A percentile compares a stretch with the other conserved stretches of the same genome.
Evolutionary conservation across 805 yeast species (phyloP).

Genomic region (Candida qinlingensis): DNA sequence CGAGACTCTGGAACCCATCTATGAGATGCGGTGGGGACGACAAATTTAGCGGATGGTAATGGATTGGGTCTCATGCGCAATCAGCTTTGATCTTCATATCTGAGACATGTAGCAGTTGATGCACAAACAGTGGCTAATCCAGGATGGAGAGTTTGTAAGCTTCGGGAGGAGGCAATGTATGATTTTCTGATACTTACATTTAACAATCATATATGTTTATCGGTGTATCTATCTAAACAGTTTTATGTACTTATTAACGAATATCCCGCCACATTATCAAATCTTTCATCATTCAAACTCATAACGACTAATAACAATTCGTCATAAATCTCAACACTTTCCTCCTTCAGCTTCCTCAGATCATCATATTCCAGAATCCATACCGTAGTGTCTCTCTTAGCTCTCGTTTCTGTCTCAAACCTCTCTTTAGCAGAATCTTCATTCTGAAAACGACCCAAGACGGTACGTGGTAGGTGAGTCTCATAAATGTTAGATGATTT

Average conservation of each 20-base stretch:
- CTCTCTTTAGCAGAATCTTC: neutral
- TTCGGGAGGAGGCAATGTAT: no score
- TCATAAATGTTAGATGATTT: conserved; percentile 29
- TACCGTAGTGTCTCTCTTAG: neutral
- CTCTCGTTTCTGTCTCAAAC: neutral
- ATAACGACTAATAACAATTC: neutral
- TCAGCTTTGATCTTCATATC: no score
- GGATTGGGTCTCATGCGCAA: no score
- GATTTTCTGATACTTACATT: no score
- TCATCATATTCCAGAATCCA: neutral
- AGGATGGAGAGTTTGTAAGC: no score
- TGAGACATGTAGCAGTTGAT: no score
- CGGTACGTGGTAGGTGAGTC: conserved; percentile 47
- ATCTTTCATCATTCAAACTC: neutral
- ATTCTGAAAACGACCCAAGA: conserved; percentile 36
- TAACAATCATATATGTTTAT: neutral
- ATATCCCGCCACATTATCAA: neutral
- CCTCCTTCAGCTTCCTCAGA: neutral
- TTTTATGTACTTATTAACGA: neutral
- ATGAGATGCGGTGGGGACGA: no score
- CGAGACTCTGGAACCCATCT: no score
- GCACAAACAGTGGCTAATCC: no score
- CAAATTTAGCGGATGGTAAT: no score
- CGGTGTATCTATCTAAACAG: neutral
- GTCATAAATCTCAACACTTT: neutral